These are phyloP conservation scores for Cyberlindnera veronae DNA, from an alignment of 805 yeast species.

Conservation along the genomic window DNA sequence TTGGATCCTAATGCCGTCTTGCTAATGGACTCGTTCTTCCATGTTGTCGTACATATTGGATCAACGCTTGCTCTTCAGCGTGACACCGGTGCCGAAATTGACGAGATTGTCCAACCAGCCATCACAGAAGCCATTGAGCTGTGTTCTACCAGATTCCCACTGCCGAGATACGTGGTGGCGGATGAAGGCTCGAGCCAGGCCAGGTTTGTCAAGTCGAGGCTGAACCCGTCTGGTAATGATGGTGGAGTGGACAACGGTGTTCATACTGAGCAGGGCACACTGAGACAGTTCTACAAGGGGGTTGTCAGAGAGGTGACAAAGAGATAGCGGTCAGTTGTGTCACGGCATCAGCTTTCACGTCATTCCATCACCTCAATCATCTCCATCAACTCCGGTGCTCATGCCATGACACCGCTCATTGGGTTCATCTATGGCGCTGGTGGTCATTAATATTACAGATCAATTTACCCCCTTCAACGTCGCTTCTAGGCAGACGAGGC, in stretches of 20 bases:
- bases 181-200: conserved; percentile 98
- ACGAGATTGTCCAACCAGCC: conserved; percentile 77
- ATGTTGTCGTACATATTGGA: conserved; percentile 90
- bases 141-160: conserved; percentile 86
- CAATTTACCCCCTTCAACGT: no score
- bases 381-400: no score
- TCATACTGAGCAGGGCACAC: not conserved
- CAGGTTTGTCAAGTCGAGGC: conserved; percentile 84
- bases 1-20: conserved; percentile 80
- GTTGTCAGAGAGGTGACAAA: conserved; percentile 9
- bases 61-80: conserved; percentile 91
- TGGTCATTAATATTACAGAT: no score
- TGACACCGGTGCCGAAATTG: conserved; percentile 78
- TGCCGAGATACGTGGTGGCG: conserved; percentile 92
- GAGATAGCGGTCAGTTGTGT: no score
- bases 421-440: no score
- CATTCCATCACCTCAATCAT: no score
- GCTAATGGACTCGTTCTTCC: conserved; percentile 91
- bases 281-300: conserved; percentile 13
- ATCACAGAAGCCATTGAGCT: conserved; percentile 84
- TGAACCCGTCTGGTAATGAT: conserved; percentile 56
- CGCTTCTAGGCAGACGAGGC: no score
- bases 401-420: no score
- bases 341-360: no score
- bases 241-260: no score